Conservation (phyloP, 192 early-diverging fungal species). For the Bifiguratus adelaidae region DNA sequence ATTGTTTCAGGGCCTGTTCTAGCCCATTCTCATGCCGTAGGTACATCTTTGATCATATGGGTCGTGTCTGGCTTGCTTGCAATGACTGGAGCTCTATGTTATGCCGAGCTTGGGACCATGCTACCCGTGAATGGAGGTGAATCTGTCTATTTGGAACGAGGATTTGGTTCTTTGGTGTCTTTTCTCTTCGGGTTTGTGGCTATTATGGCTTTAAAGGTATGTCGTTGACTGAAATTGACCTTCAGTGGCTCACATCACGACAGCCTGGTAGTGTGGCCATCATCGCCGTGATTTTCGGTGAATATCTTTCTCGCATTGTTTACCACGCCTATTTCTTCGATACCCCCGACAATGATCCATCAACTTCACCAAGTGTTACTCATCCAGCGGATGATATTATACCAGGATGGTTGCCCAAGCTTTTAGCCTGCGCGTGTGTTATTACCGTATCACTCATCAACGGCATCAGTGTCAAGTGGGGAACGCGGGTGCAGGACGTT, state of each 20-base stretch:
- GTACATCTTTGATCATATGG: constrained; percentile 70
- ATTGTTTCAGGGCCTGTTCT: constrained; percentile 38
- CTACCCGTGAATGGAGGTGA: constrained; percentile 83
- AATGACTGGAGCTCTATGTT: constrained; percentile 74
- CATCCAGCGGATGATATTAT: constrained; percentile 21
- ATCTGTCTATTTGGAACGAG: constrained; percentile 71
- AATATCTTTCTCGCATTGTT: constrained; percentile 64
- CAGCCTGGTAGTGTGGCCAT: constrained; percentile 64
- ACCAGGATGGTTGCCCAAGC: constrained; percentile 28
- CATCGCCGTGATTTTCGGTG: constrained; percentile 64
- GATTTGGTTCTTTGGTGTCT: constrained; percentile 56
- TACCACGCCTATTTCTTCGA: constrained; percentile 36
- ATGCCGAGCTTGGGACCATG: constrained; percentile 85
- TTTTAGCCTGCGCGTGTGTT: constrained; percentile 48
- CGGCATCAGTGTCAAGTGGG: constrained; percentile 48
- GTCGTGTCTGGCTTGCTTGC: constrained; percentile 61
- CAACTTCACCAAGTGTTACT: constrained; percentile 16
- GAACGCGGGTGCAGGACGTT: constrained; percentile 58
- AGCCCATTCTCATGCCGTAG: constrained; percentile 46
- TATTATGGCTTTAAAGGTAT: constrained; percentile 45
- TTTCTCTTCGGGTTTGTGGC: constrained; percentile 69
- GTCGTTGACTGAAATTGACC: neutral
- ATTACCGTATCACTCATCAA: constrained; percentile 52
- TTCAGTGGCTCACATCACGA: neutral
- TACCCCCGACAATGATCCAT: constrained; percentile 17